Base-by-base conservation (phyloP, 1,139 yeast species). In the Candida labiduridarum region DNA sequence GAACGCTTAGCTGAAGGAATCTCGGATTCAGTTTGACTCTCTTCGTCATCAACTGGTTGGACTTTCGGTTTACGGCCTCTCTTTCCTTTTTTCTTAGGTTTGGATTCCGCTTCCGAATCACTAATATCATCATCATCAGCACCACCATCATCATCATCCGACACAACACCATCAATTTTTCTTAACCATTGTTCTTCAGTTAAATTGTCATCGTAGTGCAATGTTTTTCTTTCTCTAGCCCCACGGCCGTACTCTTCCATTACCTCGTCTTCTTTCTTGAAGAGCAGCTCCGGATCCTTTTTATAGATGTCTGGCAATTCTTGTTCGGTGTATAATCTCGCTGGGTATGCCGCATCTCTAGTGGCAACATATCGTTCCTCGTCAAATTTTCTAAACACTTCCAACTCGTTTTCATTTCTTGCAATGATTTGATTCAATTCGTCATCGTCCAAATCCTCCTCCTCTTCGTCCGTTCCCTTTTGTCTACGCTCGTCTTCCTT, bases 111-210 rank as follows among this genome's bases (percentile, higher is more conserved):
- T 11, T 62, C 70, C 5, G 59, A 61, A 38, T 69, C 73, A 39
- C 65, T 74, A 35, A 45, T 57, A 4, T 60, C 68, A 9, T 59
- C 62, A 22, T 69, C 74, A n/a, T n/a, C n/a, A n/a, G n/a, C n/a
- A 38, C 31, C 46, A 16, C 12, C 46, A 10, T 43, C 40, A 39
- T 68, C 74, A 16, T 63, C 66, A 42, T 72, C 79, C 1, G 77
- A 71, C 2, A 68, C 63, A 12, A 73, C 66, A 1, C 80, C 81
- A 44, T 83, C 87, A 51, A 83, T 80, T 56, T 82, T 81, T 60
- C 71, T 76, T 53, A 87, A 70, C 94, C 94, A 87, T 65, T 87
- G 91, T 53, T 85, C 92, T 66, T 87, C 95, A 3, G 90, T 81
- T 58, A 87, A 67, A 53, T 85, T 81, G 61, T 86, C 92, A 56